Evolutionary conservation across 1,284 basidiomycete genomes (phyloP).

Genomic region (Cryptococcus maquisensis): DNA sequence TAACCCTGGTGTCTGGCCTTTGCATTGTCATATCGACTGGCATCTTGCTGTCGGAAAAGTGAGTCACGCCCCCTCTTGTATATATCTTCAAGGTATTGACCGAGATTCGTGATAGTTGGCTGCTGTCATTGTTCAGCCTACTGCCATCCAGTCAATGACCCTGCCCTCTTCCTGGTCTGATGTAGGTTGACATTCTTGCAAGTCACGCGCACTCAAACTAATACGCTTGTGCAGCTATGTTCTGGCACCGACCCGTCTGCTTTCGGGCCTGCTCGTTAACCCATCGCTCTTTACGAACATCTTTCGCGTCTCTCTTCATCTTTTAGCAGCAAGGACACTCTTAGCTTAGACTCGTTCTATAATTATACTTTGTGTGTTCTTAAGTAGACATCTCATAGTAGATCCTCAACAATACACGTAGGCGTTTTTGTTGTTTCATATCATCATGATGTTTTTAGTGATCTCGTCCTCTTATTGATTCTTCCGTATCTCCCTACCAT

Average conservation of each 20-base stretch:
- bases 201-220: background rate
- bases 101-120: conserved; percentile 3
- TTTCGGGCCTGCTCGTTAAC: conserved; percentile 10
- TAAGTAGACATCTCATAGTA: too few species aligned
- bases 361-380: too few species aligned
- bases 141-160: conserved; percentile 7
- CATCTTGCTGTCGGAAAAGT: conserved; percentile 19
- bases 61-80: background rate
- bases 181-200: background rate
- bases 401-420: too few species aligned
- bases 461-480: too few species aligned
- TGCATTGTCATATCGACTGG: conserved; percentile 34
- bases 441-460: too few species aligned
- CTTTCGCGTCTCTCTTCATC: too few species aligned
- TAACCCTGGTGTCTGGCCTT: conserved; percentile 24
- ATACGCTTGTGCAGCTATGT: conserved; percentile 10
- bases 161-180: conserved; percentile 15
- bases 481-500: too few species aligned
- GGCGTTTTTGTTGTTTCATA: too few species aligned
- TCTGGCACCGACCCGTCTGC: conserved; percentile 8
- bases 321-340: too few species aligned
- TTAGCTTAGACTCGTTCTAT: too few species aligned
- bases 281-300: too few species aligned
- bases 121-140: conserved; percentile 20
- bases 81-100: background rate